These are phyloP conservation scores for Trametes cinnabarina DNA, from an alignment of 768 basidiomycete species.

Conservation along the genomic window DNA sequence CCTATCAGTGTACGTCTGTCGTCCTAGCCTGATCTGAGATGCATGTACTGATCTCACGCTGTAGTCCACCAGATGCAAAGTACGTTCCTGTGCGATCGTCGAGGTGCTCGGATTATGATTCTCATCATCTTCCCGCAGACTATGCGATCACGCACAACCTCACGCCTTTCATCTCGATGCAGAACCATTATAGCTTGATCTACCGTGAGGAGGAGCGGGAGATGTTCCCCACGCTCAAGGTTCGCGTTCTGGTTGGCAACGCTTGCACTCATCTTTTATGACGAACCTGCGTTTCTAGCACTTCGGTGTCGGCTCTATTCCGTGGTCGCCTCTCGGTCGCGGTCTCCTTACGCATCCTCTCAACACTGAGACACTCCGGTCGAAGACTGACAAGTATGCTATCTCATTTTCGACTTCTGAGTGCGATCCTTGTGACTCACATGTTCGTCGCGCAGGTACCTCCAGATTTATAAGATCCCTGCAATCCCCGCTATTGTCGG, in stretches of 20 bases:
- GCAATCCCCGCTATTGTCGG: slow-evolving; percentile 20
- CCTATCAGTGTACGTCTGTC: slow-evolving; percentile 32
- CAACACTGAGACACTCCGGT: slow-evolving; percentile 21
- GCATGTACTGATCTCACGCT: not conserved
- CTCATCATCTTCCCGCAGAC: slow-evolving; percentile 23
- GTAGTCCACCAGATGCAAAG: slow-evolving; percentile 35
- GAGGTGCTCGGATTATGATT: not conserved
- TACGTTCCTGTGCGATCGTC: not conserved
- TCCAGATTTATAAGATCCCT: slow-evolving; percentile 9
- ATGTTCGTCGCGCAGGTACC: not conserved
- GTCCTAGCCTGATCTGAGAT: not conserved
- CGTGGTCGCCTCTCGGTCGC: slow-evolving; percentile 38
- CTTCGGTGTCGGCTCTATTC: slow-evolving; percentile 34
- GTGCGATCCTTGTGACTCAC: not conserved
- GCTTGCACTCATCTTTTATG: no score
- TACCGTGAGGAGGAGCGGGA: slow-evolving; percentile 64
- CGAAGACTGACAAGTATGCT: slow-evolving; percentile 21
- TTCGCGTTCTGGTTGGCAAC: slow-evolving; percentile 19
- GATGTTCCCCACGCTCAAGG: slow-evolving; percentile 50
- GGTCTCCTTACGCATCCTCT: slow-evolving; percentile 33
- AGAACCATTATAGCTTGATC: slow-evolving; percentile 55
- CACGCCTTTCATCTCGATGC: slow-evolving; percentile 63
- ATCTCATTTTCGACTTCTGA: no score
- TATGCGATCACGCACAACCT: slow-evolving; percentile 39
- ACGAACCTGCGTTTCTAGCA: slow-evolving; percentile 2